Base-by-base conservation (phyloP, 192 early-diverging fungal species). In the Backusella australiensis region DNA sequence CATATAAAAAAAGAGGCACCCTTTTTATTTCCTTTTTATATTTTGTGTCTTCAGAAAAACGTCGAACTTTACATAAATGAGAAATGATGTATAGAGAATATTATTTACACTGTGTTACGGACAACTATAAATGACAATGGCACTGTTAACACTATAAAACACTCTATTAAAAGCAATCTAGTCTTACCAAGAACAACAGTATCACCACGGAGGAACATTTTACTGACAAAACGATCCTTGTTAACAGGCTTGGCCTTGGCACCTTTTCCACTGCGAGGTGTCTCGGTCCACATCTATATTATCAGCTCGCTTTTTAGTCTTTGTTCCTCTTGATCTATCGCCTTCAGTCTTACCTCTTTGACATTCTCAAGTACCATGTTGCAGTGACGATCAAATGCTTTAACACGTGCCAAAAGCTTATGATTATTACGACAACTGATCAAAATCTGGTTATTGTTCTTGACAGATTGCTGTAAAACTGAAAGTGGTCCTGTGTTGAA, bases 311-410 rank as follows among this genome's bases (percentile, higher is more conserved):
- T 75, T 14, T 23, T 41, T 39, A 23, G 26, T 6, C 3, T 21
- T 44, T 23, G 1, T 17, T 29, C 26, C 46, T 26, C 12, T 39
- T 66, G n/a, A 59, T 36, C 44, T 49, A 53, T 11, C 38, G 38
- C 38, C 8, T 34, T 7, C 29, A 34, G 49, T 5, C 77, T 68
- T 82, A 94, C 91, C 85, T 99, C 98, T 85, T 97, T 97, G 70
- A 99, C 96, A 81, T 98, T 98, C 80, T 98, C 98, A 67, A 99
- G 84, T n/a, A 99, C 97, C 97, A 99, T 98, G 86, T 99, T 99
- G 89, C 95, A 98, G 82, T 99, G 98, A 65, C 98, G 92, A 85
- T 99, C 98, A 82, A 99, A 99, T 59, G 97, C 98, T 86, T 99
- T 99, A 75, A 99, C 94, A 78, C 97, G 89, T 11, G 95, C 98